Evolutionary conservation across 2,329 filamentous ascomycete species (phyloP).

Genomic region (Verticillium nubilum): DNA sequence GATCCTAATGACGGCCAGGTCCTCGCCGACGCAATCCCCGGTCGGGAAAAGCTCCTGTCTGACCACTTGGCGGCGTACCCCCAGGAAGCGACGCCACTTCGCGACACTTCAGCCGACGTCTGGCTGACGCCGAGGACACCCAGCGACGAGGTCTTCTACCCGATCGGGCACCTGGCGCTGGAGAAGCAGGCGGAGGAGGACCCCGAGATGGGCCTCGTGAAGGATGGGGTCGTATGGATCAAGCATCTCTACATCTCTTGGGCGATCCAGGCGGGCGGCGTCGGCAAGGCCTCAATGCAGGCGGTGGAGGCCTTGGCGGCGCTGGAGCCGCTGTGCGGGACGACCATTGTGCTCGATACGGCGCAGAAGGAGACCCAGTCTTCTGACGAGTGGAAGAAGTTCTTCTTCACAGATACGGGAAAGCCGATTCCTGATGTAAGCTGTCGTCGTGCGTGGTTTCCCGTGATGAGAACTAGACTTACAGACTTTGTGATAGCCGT

Average conservation of each 20-base stretch:
- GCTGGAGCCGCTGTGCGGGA: conserved; percentile 24
- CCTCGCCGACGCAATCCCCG: conserved; percentile 21
- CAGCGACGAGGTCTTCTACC: conserved; percentile 22
- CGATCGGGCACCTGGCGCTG: conserved; percentile 35
- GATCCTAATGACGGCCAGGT: conserved; percentile 13
- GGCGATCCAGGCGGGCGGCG: conserved; percentile 27
- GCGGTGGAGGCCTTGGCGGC: conserved; percentile 25
- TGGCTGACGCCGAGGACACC: conserved; percentile 16
- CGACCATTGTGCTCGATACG: conserved; percentile 29
- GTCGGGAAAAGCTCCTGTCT: conserved; percentile 21
- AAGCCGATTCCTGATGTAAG: conserved; percentile 19
- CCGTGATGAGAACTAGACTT: neutral
- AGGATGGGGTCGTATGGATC: conserved; percentile 27
- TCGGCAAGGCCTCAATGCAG: conserved; percentile 29
- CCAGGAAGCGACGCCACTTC: conserved; percentile 25
- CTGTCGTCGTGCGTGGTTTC: neutral
- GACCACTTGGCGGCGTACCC: conserved; percentile 23
- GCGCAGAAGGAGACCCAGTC: conserved; percentile 20
- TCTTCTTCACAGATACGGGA: conserved; percentile 20
- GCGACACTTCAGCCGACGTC: conserved; percentile 26
- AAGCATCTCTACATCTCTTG: conserved; percentile 35
- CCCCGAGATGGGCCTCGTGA: conserved; percentile 22
- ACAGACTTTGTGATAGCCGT: conserved; percentile 1
- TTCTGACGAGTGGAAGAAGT: conserved; percentile 8
- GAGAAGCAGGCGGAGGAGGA: conserved; percentile 25